These are phyloP conservation scores for Cladorrhinum sp. DNA, from an alignment of 2,329 filamentous ascomycete genomes.

Conservation along the genomic window DNA sequence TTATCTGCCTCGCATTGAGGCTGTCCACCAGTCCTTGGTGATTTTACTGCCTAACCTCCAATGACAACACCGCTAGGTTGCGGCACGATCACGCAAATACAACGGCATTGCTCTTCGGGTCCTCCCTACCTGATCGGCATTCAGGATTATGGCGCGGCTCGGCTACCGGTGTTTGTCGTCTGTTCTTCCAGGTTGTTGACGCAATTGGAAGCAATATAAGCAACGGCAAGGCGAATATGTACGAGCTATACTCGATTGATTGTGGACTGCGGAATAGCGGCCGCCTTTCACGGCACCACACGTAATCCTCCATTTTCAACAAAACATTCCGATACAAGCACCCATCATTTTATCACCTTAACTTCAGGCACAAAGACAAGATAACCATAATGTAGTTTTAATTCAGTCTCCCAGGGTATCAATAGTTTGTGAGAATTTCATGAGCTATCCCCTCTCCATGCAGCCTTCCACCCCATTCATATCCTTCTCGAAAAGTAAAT, in stretches of 20 bases:
- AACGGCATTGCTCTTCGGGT: neutral
- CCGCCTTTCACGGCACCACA: neutral
- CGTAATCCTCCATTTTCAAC: neutral
- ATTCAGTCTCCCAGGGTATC: conserved; percentile 6
- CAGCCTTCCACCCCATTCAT: neutral
- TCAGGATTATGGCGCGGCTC: neutral
- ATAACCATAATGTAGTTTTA: neutral
- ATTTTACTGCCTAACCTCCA: conserved; percentile 8
- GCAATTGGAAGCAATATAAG: neutral
- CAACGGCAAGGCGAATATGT: neutral
- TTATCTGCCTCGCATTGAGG: neutral
- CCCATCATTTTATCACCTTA: neutral
- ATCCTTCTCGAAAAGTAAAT: neutral
- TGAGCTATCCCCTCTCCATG: neutral
- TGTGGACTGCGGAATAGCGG: neutral
- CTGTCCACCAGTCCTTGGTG: conserved; percentile 5
- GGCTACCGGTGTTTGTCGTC: neutral
- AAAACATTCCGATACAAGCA: neutral
- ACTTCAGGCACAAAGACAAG: neutral
- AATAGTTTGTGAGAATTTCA: neutral
- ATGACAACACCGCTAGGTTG: neutral
- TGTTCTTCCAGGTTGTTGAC: neutral
- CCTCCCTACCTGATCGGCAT: neutral
- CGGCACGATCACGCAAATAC: neutral
- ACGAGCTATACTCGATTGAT: neutral